Conservation (phyloP, 2,329 filamentous ascomycete species). For the Cercospora sojina region DNA sequence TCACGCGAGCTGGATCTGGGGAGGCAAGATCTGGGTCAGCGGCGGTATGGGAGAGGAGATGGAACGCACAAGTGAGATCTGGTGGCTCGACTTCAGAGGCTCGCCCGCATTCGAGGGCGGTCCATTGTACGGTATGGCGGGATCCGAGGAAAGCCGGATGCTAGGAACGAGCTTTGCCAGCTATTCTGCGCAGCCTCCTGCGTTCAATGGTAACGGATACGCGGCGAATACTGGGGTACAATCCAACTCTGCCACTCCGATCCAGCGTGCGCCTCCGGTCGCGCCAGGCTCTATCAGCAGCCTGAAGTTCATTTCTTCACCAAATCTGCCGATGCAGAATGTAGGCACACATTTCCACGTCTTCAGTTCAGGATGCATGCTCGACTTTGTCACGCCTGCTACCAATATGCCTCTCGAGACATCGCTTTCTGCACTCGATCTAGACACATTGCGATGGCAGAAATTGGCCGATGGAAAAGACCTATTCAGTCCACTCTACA, state of each 20-base stretch:
- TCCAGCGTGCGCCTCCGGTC: conserved; percentile 49
- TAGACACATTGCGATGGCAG: conserved; percentile 87
- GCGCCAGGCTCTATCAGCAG: conserved; percentile 88
- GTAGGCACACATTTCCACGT: conserved; percentile 94
- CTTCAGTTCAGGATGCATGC: conserved; percentile 85
- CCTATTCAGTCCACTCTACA: conserved; percentile 85
- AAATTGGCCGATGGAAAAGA: conserved; percentile 92
- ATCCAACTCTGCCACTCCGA: conserved; percentile 49
- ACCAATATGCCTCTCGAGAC: conserved; percentile 86
- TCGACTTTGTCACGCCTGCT: conserved; percentile 92
- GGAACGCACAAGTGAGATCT: conserved; percentile 93
- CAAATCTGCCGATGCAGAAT: conserved; percentile 81
- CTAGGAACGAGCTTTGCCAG: conserved; percentile 34
- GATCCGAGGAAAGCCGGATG: conserved; percentile 38
- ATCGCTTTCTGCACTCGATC: conserved; percentile 82
- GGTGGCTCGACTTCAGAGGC: conserved; percentile 95
- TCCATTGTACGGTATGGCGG: conserved; percentile 33
- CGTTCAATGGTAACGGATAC: conserved; percentile 55
- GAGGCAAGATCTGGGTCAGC: conserved; percentile 92
- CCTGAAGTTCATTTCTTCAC: conserved; percentile 83
- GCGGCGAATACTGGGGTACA: conserved; percentile 70
- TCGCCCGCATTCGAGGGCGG: conserved; percentile 69
- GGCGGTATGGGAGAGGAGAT: conserved; percentile 93
- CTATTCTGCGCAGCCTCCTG: conserved; percentile 29
- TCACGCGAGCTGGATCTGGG: conserved; percentile 91